A percentile compares a stretch with the other conserved stretches of the same genome.
These are phyloP conservation scores for Phoenix roebelenii DNA, from an alignment of 176 grass and related monocot genomes.

Conservation along the genomic window DNA sequence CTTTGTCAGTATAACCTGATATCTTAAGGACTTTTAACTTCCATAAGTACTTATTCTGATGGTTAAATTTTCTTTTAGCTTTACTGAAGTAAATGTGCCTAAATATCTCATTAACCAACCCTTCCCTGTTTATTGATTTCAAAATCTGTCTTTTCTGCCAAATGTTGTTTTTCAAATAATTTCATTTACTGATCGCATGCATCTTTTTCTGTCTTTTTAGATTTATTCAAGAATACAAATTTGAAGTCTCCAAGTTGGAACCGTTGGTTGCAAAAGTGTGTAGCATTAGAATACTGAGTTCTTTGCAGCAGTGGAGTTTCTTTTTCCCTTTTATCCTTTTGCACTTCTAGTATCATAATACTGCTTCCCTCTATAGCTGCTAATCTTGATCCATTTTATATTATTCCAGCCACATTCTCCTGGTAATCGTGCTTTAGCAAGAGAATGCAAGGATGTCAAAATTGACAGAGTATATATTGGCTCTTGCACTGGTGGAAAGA, in stretches of 20 bases:
- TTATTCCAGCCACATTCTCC: constrained; percentile 82
- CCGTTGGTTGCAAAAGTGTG: constrained; percentile 89
- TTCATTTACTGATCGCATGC: constrained; percentile 2
- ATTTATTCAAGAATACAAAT: constrained; percentile 71
- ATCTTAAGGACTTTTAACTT: no score
- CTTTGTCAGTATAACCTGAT: no score
- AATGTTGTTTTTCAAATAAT: no score
- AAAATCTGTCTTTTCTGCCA: background rate
- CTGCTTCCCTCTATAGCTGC: background rate
- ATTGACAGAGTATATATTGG: constrained; percentile 93
- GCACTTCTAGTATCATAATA: no score
- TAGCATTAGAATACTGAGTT: background rate
- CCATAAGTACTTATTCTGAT: no score
- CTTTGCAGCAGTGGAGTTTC: no score
- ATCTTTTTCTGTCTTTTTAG: constrained; percentile 19
- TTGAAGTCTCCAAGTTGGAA: constrained; percentile 92
- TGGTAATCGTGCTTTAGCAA: constrained; percentile 86
- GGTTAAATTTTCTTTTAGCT: background rate
- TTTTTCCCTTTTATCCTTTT: no score
- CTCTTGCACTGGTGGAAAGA: constrained; percentile 97
- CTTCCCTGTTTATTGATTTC: constrained; percentile 1
- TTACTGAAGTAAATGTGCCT: background rate
- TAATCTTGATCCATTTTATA: background rate
- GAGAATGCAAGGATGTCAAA: constrained; percentile 93
- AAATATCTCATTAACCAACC: background rate